A percentile compares a stretch with the other conserved stretches of the same genome.
Evolutionary conservation across 768 basidiomycete genomes (phyloP).

Genomic region (Leccinum variicolor): DNA sequence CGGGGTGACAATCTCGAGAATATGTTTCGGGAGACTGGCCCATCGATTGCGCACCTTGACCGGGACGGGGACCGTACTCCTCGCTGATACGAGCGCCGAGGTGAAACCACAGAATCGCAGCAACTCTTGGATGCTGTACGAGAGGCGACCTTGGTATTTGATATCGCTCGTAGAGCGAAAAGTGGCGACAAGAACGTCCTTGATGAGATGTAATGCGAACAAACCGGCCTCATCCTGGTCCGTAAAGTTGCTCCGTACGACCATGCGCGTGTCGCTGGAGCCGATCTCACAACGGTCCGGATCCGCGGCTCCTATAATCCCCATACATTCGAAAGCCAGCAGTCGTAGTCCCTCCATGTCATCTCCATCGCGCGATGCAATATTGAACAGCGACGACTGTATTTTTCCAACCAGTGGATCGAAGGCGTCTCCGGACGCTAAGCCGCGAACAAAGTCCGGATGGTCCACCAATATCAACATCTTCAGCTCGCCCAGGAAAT

Average conservation of each 20-base stretch:
- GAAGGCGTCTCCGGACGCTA: slow-evolving; percentile 85
- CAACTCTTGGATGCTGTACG: slow-evolving; percentile 90
- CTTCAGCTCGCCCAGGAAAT: slow-evolving; percentile 75
- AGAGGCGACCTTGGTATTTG: slow-evolving; percentile 83
- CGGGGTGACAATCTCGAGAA: slow-evolving; percentile 82
- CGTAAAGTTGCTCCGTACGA: slow-evolving; percentile 76
- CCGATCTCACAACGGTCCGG: slow-evolving; percentile 85
- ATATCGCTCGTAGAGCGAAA: slow-evolving; percentile 95
- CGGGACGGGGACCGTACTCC: slow-evolving; percentile 47
- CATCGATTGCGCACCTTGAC: slow-evolving; percentile 72
- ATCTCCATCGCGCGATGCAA: slow-evolving; percentile 78
- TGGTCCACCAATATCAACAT: slow-evolving; percentile 52
- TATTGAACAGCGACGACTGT: slow-evolving; percentile 60
- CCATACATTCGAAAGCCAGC: slow-evolving; percentile 86
- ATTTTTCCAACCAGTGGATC: slow-evolving; percentile 70
- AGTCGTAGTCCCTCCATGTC: slow-evolving; percentile 62
- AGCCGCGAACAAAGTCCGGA: slow-evolving; percentile 49
- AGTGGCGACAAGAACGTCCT: slow-evolving; percentile 80
- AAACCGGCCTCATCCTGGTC: slow-evolving; percentile 71
- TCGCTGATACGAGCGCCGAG: slow-evolving; percentile 61
- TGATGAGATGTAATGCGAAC: slow-evolving; percentile 86
- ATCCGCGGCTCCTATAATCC: slow-evolving; percentile 89
- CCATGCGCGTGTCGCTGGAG: slow-evolving; percentile 55
- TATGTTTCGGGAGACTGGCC: slow-evolving; percentile 75
- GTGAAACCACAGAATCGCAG: slow-evolving; percentile 85